A percentile compares a stretch with the other conserved stretches of the same genome.
These are phyloP conservation scores for Cladophialophora exuberans DNA, from an alignment of 2,329 filamentous ascomycete genomes.

Conservation along the genomic window DNA sequence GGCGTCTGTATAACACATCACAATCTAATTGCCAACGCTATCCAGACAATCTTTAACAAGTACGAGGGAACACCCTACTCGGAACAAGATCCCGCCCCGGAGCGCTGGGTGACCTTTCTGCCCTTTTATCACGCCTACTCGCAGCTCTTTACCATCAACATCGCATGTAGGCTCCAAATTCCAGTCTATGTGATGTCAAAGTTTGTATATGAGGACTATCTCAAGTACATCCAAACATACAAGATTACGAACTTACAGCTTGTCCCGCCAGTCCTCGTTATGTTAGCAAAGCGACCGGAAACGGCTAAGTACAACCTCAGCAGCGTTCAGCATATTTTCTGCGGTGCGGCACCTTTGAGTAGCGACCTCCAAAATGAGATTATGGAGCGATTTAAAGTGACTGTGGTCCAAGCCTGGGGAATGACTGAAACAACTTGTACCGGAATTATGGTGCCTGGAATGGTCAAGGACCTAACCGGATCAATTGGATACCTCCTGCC, in stretches of 20 bases:
- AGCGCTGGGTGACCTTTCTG: conserved; percentile 50
- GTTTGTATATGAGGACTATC: conserved; percentile 61
- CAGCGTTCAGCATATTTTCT: conserved; percentile 55
- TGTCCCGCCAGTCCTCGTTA: conserved; percentile 64
- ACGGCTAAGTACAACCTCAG: conserved; percentile 60
- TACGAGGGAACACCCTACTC: conserved; percentile 65
- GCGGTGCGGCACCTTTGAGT: conserved; percentile 61
- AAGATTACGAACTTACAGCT: conserved; percentile 59
- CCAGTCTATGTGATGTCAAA: conserved; percentile 65
- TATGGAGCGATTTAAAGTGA: conserved; percentile 52
- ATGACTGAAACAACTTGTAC: conserved; percentile 59
- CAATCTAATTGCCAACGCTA: conserved; percentile 58
- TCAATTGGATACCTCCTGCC: conserved; percentile 53
- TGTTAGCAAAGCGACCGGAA: conserved; percentile 59
- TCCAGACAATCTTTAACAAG: conserved; percentile 62
- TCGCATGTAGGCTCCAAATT: conserved; percentile 64
- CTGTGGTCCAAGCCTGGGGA: conserved; percentile 55
- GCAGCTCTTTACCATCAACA: conserved; percentile 55
- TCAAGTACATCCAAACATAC: conserved; percentile 55
- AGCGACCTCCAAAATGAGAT: conserved; percentile 58
- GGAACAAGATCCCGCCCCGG: conserved; percentile 50
- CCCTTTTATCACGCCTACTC: conserved; percentile 53
- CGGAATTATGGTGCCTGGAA: conserved; percentile 39
- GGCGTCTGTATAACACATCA: conserved; percentile 55
- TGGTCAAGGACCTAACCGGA: conserved; percentile 49